Conservation (phyloP, 345 rosid genomes). For the Eutrema japonicum region DNA sequence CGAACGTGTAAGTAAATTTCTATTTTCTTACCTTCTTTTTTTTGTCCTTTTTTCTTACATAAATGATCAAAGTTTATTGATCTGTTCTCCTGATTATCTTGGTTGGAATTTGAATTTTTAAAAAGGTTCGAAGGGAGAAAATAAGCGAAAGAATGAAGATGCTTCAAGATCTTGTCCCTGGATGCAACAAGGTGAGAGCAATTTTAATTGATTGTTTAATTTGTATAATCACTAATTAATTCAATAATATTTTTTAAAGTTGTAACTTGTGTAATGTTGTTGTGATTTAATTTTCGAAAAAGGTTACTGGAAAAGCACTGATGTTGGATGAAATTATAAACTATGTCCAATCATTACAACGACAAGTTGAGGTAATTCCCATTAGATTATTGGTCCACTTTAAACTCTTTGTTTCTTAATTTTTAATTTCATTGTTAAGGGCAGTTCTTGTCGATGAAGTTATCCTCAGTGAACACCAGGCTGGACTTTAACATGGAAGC, state of each 20-base stretch:
- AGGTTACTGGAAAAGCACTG: slow-evolving; percentile 89
- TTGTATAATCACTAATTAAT: not conserved
- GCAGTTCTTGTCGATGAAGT: slow-evolving; percentile 96
- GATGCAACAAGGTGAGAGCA: slow-evolving; percentile 78
- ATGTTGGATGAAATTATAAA: slow-evolving; percentile 94
- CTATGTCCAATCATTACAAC: slow-evolving; percentile 90
- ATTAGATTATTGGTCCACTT: slow-evolving; percentile 27
- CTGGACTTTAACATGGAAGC: slow-evolving; percentile 66
- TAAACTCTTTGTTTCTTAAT: slow-evolving; percentile 7
- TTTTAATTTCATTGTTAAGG: slow-evolving; percentile 6
- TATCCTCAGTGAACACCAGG: slow-evolving; percentile 84
- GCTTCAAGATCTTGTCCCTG: slow-evolving; percentile 97
- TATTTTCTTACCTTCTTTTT: too few species aligned
- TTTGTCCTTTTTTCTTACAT: not conserved
- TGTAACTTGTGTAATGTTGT: slow-evolving; percentile 13
- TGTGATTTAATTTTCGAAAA: not conserved
- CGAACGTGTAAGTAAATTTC: slow-evolving; percentile 67
- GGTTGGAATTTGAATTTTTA: not conserved
- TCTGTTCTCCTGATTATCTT: not conserved
- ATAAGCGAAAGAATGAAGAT: slow-evolving; percentile 96
- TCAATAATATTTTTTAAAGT: not conserved
- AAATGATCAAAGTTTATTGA: not conserved
- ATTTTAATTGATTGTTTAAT: not conserved
- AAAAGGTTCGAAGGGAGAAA: slow-evolving; percentile 90
- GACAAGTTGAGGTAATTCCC: slow-evolving; percentile 83